Evolutionary conservation across 306 rosid genomes (phyloP), one percentile per base, ranked within the genome.

Genomic region (Datisca glomerata): DNA sequence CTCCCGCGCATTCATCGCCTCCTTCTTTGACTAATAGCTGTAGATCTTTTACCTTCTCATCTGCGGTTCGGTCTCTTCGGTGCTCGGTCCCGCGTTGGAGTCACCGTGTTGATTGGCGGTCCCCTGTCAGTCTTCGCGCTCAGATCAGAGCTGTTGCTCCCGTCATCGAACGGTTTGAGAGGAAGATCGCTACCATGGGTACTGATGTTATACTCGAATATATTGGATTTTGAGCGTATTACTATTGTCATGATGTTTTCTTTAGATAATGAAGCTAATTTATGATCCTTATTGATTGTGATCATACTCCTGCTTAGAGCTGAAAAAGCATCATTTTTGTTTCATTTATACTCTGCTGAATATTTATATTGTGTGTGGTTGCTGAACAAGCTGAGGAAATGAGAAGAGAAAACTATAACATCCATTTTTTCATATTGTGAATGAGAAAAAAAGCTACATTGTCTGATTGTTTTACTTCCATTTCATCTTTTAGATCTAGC

Each of bases 61-160:
- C 82, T 32, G 41, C 79, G 12, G 24, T 50, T 0, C 66, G 71
- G 35, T 18, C 73, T 24, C 25, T 61, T 31, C 67, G 62, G 6
- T 36, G 59, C 41, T 54, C 74, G 41, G 41, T 49, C n/a, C 32
- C 78, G 7, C 76, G 83, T 6, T 86, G 85, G 91, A 81, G 93
- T 49, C 89, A 78, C 67, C 70, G 85, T 42, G 62, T 76, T 41
- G 68, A 34, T n/a, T 80, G 93, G 93, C 61, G 79, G 43, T 68
- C 85, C 23, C 74, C 86, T 0, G 41, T 51, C 63, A 56, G 72
- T 45, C 74, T 78, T 23, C 85, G 91, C 35, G 64, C 89, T 37
- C 96, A 86, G 93, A 78, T 86, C 93, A 74, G 91, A 56, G 72
- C 91, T 18, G 47, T 57, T 3, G 70, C 93, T 64, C 96, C 96